Base-by-base conservation (phyloP, 345 rosid species). In the Pistacia atlantica region DNA sequence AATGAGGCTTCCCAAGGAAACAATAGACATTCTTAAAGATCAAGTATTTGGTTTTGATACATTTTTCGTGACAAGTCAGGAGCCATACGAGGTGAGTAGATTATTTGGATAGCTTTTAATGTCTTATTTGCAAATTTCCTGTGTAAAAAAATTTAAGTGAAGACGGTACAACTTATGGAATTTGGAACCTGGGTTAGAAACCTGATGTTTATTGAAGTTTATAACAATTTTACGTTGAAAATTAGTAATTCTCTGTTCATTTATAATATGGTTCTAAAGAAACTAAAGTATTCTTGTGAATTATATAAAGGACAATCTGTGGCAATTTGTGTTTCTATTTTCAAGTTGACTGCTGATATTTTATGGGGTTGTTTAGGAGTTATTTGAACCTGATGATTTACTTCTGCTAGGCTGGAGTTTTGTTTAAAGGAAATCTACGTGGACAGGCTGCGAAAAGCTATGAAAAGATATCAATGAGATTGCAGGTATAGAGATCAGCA, bases 21-120 rank as follows among this genome's bases (percentile, higher is more conserved):
- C 94, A 65, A 86, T 93, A 61, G 96, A 89, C 69, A 85, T 92
- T 77, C 90, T 95, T 13, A 95, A 84, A 88, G 93, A 89, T 54
- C 98, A 91, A 93, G 98, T 93, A 77, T 95, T 95, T 63, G 99
- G 94, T 45, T 95, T 95, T 80, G 99, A 95, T 80, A 93, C 97
- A 13, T 93, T 91, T 81, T 95, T 93, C 62, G 99, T 95, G 72
- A 95, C 98, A 61, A 93, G 93, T 85, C 93, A 95, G 82, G 99
- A 93, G 83, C 99, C 98, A 45, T 95, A 93, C 82, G 96, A 93
- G 96, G 99, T 95, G 83, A 82, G 90, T 48, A 69, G 42, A 58
- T 57, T 22, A 35, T 51, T 69, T 55, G 33, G 8, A 25, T 49
- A 9, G 62, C 49, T 69, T 54, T 22, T 28, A 38, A 61, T 58